These are phyloP conservation scores for Wallemia ichthyophaga DNA, from an alignment of 1,284 basidiomycete species.

Conservation along the genomic window DNA sequence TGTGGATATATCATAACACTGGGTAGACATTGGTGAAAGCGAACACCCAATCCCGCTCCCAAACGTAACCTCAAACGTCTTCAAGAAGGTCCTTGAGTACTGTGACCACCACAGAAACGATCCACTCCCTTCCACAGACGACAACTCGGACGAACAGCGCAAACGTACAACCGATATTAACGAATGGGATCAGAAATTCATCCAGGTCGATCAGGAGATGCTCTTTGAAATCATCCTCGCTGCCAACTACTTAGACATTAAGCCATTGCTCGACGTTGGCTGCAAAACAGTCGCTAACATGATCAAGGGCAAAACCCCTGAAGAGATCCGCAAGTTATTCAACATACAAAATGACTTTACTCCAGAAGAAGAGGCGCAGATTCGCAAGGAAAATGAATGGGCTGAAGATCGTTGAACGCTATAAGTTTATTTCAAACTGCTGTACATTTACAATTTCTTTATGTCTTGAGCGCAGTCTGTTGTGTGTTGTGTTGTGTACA, in stretches of 20 bases:
- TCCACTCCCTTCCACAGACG: slow-evolving; percentile 48
- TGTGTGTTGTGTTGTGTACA: no score
- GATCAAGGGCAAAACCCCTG: slow-evolving; percentile 94
- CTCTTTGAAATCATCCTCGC: slow-evolving; percentile 95
- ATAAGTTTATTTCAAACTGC: neutral
- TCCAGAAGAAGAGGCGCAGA: slow-evolving; percentile 69
- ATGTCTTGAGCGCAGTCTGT: neutral
- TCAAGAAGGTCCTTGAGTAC: slow-evolving; percentile 98
- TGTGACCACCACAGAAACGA: slow-evolving; percentile 96
- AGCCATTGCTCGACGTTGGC: slow-evolving; percentile 87
- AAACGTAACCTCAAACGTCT: slow-evolving; percentile 80
- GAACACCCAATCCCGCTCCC: slow-evolving; percentile 83
- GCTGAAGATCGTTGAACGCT: slow-evolving; percentile 16
- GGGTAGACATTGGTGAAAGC: slow-evolving; percentile 61
- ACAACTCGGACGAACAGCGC: slow-evolving; percentile 71
- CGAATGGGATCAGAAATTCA: slow-evolving; percentile 98
- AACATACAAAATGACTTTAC: slow-evolving; percentile 98
- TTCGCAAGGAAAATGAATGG: slow-evolving; percentile 45
- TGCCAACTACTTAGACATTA: slow-evolving; percentile 99
- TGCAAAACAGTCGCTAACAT: slow-evolving; percentile 99
- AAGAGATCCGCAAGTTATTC: slow-evolving; percentile 85
- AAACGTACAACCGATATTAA: slow-evolving; percentile 90
- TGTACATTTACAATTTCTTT: neutral
- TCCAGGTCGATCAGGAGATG: slow-evolving; percentile 28
- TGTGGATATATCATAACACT: neutral